These are phyloP conservation scores for Mortierella hygrophila DNA, from an alignment of 192 early-diverging fungal genomes.

Conservation along the genomic window DNA sequence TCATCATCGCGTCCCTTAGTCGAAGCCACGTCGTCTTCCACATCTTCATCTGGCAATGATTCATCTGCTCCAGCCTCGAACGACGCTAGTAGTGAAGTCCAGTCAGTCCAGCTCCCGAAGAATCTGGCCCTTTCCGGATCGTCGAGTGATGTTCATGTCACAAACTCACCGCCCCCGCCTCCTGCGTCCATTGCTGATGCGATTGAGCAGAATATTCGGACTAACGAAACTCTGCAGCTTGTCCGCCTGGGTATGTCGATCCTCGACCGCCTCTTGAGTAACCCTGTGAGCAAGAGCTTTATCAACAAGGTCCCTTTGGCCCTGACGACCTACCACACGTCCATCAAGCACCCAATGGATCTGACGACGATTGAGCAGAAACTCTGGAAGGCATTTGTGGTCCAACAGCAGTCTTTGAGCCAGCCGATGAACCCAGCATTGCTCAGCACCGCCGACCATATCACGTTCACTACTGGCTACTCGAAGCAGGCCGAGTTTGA, in stretches of 20 bases:
- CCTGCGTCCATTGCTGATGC: background rate
- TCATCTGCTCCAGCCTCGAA: background rate
- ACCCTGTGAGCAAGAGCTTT: slow-evolving; percentile 33
- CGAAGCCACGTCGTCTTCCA: background rate
- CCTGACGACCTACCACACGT: slow-evolving; percentile 56
- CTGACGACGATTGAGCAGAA: slow-evolving; percentile 59
- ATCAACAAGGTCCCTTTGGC: slow-evolving; percentile 50
- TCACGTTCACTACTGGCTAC: slow-evolving; percentile 38
- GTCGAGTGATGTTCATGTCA: background rate
- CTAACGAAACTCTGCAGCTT: slow-evolving; percentile 24
- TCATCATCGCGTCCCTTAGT: background rate
- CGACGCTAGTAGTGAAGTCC: background rate
- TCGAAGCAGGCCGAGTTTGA: slow-evolving; percentile 56
- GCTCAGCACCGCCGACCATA: slow-evolving; percentile 4
- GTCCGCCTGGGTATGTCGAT: slow-evolving; percentile 30
- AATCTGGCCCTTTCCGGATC: background rate
- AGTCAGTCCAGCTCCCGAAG: background rate
- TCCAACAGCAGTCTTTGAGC: background rate
- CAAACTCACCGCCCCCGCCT: background rate
- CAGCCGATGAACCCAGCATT: background rate
- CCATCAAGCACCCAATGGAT: slow-evolving; percentile 63
- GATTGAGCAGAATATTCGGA: background rate
- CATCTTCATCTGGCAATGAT: background rate
- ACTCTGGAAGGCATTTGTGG: slow-evolving; percentile 53
- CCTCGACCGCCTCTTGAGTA: slow-evolving; percentile 29